Evolutionary conservation across 495 filamentous ascomycete genomes (phyloP).

Genomic region (Zalerion maritima): DNA sequence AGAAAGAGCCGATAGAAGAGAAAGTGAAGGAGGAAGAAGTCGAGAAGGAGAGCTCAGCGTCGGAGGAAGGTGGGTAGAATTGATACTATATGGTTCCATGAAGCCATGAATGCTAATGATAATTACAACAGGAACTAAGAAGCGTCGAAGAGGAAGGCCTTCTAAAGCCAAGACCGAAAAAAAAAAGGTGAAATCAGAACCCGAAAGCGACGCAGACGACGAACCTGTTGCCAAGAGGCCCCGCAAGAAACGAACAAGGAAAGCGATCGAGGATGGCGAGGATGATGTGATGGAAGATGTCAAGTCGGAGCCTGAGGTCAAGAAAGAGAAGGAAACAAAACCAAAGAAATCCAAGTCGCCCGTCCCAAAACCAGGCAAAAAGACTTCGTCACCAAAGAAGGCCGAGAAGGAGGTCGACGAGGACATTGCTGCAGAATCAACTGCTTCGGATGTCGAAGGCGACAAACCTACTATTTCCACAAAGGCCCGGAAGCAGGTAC

Average conservation of each 20-base stretch:
- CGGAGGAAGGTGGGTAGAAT: constrained; percentile 17
- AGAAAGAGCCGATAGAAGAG: constrained; percentile 13
- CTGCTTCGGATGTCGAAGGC: constrained; percentile 57
- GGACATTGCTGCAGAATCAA: too few relatives aligned
- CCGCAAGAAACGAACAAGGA: constrained; percentile 21
- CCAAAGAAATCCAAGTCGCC: too few relatives aligned
- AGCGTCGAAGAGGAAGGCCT: constrained; percentile 2
- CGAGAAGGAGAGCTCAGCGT: constrained; percentile 13
- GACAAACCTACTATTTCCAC: constrained; percentile 61
- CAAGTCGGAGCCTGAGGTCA: constrained; percentile 38
- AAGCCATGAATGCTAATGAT: constrained; percentile 1
- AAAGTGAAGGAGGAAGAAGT: constrained; percentile 20
- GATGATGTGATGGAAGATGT: constrained; percentile 26
- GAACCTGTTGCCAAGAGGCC: constrained; percentile 40
- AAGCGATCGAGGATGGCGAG: constrained; percentile 29
- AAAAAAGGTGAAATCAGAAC: constrained; percentile 25
- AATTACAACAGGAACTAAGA: constrained; percentile 9
- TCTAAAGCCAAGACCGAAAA: constrained; percentile 15
- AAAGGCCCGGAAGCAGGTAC: constrained; percentile 72
- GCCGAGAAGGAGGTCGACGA: constrained; percentile 29
- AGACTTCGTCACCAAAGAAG: constrained; percentile 17
- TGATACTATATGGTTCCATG: neutral
- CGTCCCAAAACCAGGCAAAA: constrained; percentile 13
- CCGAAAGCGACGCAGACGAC: constrained; percentile 31
- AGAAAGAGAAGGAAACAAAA: constrained; percentile 4